Evolutionary conservation across 169 alveolate genomes (phyloP), one percentile per base, ranked within the genome.

Genomic region (Eimeria praecox): DNA sequence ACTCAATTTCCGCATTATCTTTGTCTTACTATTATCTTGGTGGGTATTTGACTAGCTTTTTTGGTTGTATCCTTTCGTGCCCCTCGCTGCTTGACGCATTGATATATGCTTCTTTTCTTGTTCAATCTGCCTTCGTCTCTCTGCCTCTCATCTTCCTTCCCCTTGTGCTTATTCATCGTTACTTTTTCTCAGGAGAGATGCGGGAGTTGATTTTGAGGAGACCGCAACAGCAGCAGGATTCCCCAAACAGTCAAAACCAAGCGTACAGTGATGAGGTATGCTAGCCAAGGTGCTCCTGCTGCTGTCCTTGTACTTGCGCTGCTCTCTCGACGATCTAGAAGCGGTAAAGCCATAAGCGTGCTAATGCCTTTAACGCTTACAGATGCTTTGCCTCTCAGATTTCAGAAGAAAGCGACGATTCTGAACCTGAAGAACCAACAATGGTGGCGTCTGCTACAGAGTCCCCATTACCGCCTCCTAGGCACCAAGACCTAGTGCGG

Each of bases 171-270:
- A 78, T 10, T 42, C 24, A 10, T 42, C 44, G 62, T 52, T 66
- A 0, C 40, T 5, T 27, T 27, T 88, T 24, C 42, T 46, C 90
- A 91, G 95, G 95, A 75, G 94, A 96, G 73, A 95, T 98, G 89
- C 97, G 98, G 64, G 99, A 98, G 90, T 97, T 98, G 24, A 98
- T 98, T 73, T 95, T 98, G 71, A 90, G 99, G 78, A 96, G 97
- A 35, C 97, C 96, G 18, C 95, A 78, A 38, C 73, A 96, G 54
- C 94, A 95, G 73, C 96, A 96, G 33, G 98, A 96, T 54, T 83
- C 91, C 24, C 38, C 27, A 54, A 14, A 24, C 71, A 12, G 49
- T 52, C 75, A 46, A 46, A 35, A 30, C 71, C 91, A 46, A 10
- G 59, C 56, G 35, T 33, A 46, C 27, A 83, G 73, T 35, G 91